Base-by-base conservation (phyloP, 2,329 filamentous ascomycete genomes). In the Lachnellula cervina region DNA sequence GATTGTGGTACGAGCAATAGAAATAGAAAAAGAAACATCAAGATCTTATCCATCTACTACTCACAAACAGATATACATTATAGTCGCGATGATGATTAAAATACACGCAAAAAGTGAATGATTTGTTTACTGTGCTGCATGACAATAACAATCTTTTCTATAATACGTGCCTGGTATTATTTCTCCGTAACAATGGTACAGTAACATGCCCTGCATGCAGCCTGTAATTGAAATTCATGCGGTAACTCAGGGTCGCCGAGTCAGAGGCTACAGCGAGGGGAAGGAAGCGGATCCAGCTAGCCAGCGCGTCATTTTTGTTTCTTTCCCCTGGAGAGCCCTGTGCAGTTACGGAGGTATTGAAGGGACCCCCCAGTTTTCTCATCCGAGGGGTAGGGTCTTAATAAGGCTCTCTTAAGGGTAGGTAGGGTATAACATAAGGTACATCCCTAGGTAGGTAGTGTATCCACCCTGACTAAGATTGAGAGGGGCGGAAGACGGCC, bases 191-290 rank as follows among this genome's bases (percentile, higher is more conserved):
- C n/a, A n/a, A n/a, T n/a, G n/a, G n/a, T n/a, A n/a, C n/a, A n/a
- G n/a, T n/a, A n/a, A n/a, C n/a, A n/a, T n/a, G n/a, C n/a, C n/a
- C n/a, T n/a, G 57, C 55, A 59, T 54, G 55, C 14, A 32, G 38
- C 46, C 32, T 57, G 52, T 59, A 56, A 60, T 61, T 54, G 55
- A 56, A 40, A 60, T 62, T 62, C 58, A 64, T 62, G 62, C 62
- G 55, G 51, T 56, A 52, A 49, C 42, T 32, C 9, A 32, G 38
- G 11, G 49, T n/a, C 23, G 34, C 34, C 53, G 49, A 51, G 23
- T 38, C 35, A 48, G 35, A 34, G 47, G 47, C 38, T 25, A 19
- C 32, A 37, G 37, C 21, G 32, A 32, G 47, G 32, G 52, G 28
- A 11, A 11, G 43, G 25, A 35, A 43, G 43, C 42, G 34, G 46